Conservation (phyloP, 2,329 filamentous ascomycete species). For the Cytospora mali region DNA sequence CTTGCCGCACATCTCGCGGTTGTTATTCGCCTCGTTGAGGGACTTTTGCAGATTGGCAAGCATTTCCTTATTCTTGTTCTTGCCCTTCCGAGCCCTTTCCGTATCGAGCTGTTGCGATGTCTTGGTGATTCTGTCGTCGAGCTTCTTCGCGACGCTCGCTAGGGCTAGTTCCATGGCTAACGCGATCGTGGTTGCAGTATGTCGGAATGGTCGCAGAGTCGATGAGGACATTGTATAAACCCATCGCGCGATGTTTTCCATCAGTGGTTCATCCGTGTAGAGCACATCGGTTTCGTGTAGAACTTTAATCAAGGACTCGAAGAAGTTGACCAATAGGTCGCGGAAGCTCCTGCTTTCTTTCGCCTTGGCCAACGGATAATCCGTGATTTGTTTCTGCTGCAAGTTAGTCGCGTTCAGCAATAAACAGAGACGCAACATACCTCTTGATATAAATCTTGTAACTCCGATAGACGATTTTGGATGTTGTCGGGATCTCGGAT, state of each 20-base stretch:
- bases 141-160: conserved; percentile 51
- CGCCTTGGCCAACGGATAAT: conserved; percentile 86
- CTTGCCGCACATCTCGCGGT: conserved; percentile 69
- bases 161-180: conserved; percentile 78
- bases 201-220: conserved; percentile 83
- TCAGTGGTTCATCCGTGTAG: conserved; percentile 74
- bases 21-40: conserved; percentile 69
- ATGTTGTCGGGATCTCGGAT: conserved; percentile 89
- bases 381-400: conserved; percentile 70
- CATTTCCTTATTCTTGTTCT: conserved; percentile 75
- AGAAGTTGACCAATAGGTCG: conserved; percentile 75
- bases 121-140: conserved; percentile 66
- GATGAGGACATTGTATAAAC: conserved; percentile 89
- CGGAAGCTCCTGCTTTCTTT: conserved; percentile 79
- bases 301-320: conserved; percentile 72
- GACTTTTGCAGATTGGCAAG: conserved; percentile 73
- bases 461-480: conserved; percentile 73
- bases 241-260: conserved; percentile 91
- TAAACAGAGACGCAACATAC: conserved; percentile 47
- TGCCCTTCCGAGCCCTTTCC: conserved; percentile 69
- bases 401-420: conserved; percentile 26
- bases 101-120: conserved; percentile 77
- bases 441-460: conserved; percentile 87
- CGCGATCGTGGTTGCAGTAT: conserved; percentile 86
- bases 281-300: conserved; percentile 81